Base-by-base conservation (phyloP, 352 stramenopile species). In the Phytophthora ohioensis region DNA sequence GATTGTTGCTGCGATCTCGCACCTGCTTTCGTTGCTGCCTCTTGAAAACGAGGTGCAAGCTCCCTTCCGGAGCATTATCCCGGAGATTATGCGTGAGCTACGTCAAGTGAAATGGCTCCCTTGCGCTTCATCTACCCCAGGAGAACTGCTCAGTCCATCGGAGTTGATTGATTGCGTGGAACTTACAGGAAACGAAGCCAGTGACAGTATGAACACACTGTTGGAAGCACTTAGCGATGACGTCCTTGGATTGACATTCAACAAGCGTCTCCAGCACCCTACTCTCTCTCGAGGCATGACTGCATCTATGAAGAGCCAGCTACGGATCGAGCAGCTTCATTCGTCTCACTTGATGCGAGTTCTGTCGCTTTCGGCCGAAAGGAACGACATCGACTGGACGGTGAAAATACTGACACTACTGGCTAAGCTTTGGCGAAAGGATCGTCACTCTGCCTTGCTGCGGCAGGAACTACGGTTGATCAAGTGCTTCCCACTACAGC, bases 41-140 rank as follows among this genome's bases (percentile, higher is more conserved):
- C 64, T 92, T 45, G 84, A 92, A 52, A 88, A 74, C 49, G 86
- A 95, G 42, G 76, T 94, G 9, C 84, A 95, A 54, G 65, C 86
- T 35, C 88, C 88, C 5, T 95, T 95, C 68, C 73, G 86, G 2
- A 65, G 64, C 1, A 77, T 90, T 17, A 84, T 92, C 9, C 55
- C 56, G 0, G 86, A 93, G 8, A 85, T 87, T 7, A 86, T 92
- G 73, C 83, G 82, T 42, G 71, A 81, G 10, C 63, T 95, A 41
- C 78, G 81, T 12, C 64, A 82, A 53, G 55, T 85, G 0, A 76
- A 78, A 38, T 93, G 83, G 69, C 62, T 95, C 13, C 71, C 74
- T 0, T 66, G 51, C 13, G 62, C 70, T 39, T 67, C 32, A 3
- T 60, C 36, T 4, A 41, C 32, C 3, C 27, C 53, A 30, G 39